phyloP scores from a whole-genome alignment of 345 rosid species.

The Brassica carinata region DNA sequence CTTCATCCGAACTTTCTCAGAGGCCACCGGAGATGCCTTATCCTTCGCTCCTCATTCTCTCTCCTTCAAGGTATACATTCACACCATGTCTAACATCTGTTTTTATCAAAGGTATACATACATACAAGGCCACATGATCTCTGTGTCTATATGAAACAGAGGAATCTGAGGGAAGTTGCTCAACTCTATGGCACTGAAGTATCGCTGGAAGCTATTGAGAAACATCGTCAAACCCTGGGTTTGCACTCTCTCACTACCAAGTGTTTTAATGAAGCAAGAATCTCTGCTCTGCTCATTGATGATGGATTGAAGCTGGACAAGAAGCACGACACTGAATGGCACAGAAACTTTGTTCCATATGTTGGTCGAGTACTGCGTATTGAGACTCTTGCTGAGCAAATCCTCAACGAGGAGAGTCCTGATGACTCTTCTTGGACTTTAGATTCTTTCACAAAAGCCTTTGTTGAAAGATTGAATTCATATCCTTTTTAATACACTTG shows the following conservation, averaged over 20 bases:
- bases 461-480: constrained; percentile 63
- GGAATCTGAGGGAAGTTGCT: constrained; percentile 59
- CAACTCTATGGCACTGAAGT: constrained; percentile 26
- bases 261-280: constrained; percentile 72
- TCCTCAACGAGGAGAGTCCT: constrained; percentile 52
- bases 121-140: not conserved
- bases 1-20: constrained; percentile 65
- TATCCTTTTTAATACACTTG: constrained; percentile 66
- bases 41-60: constrained; percentile 65
- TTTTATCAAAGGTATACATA: not conserved
- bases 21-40: constrained; percentile 77
- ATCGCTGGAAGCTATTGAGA: constrained; percentile 63
- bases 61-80: constrained; percentile 66
- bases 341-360: constrained; percentile 55
- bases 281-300: constrained; percentile 77
- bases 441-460: constrained; percentile 58
- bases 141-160: constrained; percentile 43
- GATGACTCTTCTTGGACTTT: constrained; percentile 65
- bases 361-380: constrained; percentile 83
- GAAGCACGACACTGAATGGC: constrained; percentile 73
- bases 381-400: constrained; percentile 79
- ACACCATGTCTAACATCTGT: not conserved
- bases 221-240: constrained; percentile 59
- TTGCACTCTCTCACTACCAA: constrained; percentile 51
- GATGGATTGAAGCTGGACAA: constrained; percentile 84